phyloP scores from a whole-genome alignment of 2,329 filamentous ascomycete genomes.

The Chrysosporium queenslandicum region DNA sequence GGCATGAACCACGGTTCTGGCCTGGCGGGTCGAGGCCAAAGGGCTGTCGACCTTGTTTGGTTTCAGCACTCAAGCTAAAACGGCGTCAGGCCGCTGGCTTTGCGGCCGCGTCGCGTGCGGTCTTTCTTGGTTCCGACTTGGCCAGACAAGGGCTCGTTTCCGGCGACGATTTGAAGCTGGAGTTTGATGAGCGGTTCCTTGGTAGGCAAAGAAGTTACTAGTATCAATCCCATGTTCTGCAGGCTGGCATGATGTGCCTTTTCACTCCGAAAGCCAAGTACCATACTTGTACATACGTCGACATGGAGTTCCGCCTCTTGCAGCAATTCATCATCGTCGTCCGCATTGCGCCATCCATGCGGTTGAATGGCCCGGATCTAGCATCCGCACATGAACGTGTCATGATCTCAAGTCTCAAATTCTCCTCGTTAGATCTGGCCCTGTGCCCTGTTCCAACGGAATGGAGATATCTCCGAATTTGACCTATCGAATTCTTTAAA shows the following conservation, averaged over 20 bases:
- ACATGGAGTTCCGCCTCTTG: neutral
- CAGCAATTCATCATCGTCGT: neutral
- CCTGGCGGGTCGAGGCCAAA: neutral
- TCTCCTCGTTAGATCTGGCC: neutral
- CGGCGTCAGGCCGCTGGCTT: neutral
- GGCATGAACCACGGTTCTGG: constrained; percentile 2
- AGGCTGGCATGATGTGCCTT: neutral
- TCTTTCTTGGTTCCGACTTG: neutral
- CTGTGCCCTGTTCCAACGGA: neutral
- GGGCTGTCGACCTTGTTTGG: neutral
- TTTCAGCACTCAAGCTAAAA: neutral
- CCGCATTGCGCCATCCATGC: neutral
- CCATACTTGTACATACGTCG: no score
- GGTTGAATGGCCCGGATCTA: constrained; percentile 1
- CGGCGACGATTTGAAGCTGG: neutral
- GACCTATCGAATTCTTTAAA: neutral
- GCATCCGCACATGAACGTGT: neutral
- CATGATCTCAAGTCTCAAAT: neutral
- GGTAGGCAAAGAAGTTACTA: neutral
- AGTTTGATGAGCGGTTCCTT: neutral
- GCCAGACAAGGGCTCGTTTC: neutral
- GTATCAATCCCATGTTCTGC: neutral
- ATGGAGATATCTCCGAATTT: constrained; percentile 3
- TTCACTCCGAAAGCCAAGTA: neutral
- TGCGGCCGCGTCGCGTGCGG: constrained; percentile 1